phyloP scores from a whole-genome alignment of 768 basidiomycete species.

The Psilocybe cyanescens region DNA sequence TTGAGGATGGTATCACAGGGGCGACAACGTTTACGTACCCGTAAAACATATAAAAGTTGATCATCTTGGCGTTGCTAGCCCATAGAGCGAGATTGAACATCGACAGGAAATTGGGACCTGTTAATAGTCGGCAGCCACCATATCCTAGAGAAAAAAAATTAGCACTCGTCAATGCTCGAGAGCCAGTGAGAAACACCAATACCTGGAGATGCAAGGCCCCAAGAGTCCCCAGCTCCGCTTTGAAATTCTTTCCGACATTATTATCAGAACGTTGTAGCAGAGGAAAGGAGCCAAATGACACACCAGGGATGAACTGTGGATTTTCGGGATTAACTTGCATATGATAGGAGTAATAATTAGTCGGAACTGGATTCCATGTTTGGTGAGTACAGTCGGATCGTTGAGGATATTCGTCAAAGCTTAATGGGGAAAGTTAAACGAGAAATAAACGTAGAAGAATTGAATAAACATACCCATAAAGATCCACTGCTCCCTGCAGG shows the following conservation, averaged over 20 bases:
- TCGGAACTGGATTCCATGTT: constrained; percentile 64
- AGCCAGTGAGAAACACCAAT: neutral
- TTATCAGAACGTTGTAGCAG: neutral
- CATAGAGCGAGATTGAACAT: constrained; percentile 81
- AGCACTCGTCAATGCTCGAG: neutral
- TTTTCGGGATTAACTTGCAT: constrained; percentile 48
- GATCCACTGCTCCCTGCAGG: constrained; percentile 69
- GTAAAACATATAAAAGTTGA: constrained; percentile 86
- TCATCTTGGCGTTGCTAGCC: constrained; percentile 81
- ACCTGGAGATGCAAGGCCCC: constrained; percentile 77
- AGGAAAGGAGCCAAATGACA: constrained; percentile 4
- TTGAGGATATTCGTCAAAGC: constrained; percentile 76
- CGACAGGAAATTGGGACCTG: constrained; percentile 73
- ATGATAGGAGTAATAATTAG: constrained; percentile 71
- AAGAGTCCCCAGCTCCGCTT: constrained; percentile 80
- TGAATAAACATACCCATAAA: constrained; percentile 58
- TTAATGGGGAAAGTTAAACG: constrained; percentile 16
- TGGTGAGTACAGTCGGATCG: constrained; percentile 82
- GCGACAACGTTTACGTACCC: constrained; percentile 46
- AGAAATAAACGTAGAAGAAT: neutral
- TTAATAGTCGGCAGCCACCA: constrained; percentile 62
- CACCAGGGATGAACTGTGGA: constrained; percentile 74
- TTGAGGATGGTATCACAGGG: neutral
- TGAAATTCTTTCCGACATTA: constrained; percentile 53
- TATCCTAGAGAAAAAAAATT: constrained; percentile 47